A percentile compares a stretch with the other conserved stretches of the same genome.
phyloP scores from a whole-genome alignment of 306 rosid genomes.

The Crotalaria pallida region DNA sequence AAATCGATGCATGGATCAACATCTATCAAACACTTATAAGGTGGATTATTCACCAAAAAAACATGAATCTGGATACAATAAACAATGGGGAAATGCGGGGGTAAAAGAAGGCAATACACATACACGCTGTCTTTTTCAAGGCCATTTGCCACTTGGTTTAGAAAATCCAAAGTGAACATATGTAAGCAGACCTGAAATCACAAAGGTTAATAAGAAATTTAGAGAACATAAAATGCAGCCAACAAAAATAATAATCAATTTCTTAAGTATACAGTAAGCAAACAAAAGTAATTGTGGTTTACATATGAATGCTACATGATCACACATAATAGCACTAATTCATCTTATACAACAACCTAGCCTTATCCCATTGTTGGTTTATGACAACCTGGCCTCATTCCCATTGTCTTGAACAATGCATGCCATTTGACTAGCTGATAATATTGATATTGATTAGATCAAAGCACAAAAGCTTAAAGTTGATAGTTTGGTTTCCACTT shows the following conservation, averaged over 20 bases:
- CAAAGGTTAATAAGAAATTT: constrained; percentile 22
- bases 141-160: constrained; percentile 95
- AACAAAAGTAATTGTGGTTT: background rate
- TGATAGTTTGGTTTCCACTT: background rate
- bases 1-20: constrained; percentile 17
- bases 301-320: background rate
- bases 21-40: constrained; percentile 9
- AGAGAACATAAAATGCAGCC: background rate
- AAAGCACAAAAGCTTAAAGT: constrained; percentile 19
- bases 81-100: constrained; percentile 10
- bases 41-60: background rate
- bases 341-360: background rate
- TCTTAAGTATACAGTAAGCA: background rate
- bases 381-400: background rate
- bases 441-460: background rate
- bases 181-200: constrained; percentile 87
- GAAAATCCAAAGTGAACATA: constrained; percentile 95
- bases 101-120: constrained; percentile 22
- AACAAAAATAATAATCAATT: background rate
- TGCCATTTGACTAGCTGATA: background rate
- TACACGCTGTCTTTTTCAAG: constrained; percentile 98
- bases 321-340: background rate
- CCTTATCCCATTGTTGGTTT: background rate
- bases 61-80: background rate
- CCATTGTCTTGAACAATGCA: background rate